phyloP scores from a whole-genome alignment of 495 filamentous ascomycete species.

The Penicillium paxilli region DNA sequence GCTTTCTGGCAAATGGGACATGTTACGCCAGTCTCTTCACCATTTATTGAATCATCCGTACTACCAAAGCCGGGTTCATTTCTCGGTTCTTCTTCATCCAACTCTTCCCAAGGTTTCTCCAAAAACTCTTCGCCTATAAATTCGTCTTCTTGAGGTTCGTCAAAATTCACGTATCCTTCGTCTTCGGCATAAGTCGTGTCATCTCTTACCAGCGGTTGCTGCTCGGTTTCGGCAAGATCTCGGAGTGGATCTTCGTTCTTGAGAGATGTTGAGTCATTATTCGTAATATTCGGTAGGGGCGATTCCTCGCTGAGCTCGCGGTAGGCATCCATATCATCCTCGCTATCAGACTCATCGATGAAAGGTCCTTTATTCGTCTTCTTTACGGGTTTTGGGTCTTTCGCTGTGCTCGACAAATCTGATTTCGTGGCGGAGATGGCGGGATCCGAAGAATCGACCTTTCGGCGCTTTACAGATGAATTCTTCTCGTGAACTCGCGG shows the following conservation, averaged over 20 bases:
- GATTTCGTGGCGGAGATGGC: conserved; percentile 7
- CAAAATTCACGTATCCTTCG: conserved; percentile 66
- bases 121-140: conserved; percentile 43
- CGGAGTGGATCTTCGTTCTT: conserved; percentile 47
- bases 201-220: conserved; percentile 53
- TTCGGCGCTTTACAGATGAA: conserved; percentile 39
- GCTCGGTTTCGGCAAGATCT: conserved; percentile 33
- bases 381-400: conserved; percentile 5
- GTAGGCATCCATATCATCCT: conserved; percentile 47
- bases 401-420: conserved; percentile 6
- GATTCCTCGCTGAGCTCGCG: conserved; percentile 18
- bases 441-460: conserved; percentile 30
- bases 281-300: background rate
- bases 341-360: conserved; percentile 67
- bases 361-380: conserved; percentile 52
- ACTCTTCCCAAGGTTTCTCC: conserved; percentile 32
- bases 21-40: conserved; percentile 45
- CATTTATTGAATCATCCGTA: conserved; percentile 22
- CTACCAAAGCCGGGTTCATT: conserved; percentile 20
- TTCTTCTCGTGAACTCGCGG: conserved; percentile 30
- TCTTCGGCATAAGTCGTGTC: conserved; percentile 55
- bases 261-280: conserved; percentile 5
- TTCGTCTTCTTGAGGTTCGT: conserved; percentile 59
- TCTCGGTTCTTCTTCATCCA: background rate
- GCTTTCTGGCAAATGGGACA: conserved; percentile 78